Evolutionary conservation across 2,329 filamentous ascomycete genomes (phyloP).

Genomic region (Cadophora sp.): DNA sequence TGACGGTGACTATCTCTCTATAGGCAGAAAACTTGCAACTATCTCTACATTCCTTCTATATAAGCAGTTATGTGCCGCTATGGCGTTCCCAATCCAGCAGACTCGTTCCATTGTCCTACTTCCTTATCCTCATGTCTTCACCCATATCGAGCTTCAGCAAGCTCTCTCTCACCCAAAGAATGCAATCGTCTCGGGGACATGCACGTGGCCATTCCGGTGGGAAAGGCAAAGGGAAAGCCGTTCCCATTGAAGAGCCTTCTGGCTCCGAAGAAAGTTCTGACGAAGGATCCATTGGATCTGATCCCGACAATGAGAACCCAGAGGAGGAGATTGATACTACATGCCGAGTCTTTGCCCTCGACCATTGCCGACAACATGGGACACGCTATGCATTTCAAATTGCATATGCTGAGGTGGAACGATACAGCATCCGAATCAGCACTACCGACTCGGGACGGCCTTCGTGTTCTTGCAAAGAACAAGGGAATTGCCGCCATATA

Average conservation of each 20-base stretch:
- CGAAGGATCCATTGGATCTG: constrained; percentile 24
- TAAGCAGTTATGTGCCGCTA: constrained; percentile 34
- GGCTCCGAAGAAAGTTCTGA: constrained; percentile 24
- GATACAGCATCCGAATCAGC: constrained; percentile 37
- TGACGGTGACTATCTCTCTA: constrained; percentile 31
- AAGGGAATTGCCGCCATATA: constrained; percentile 35
- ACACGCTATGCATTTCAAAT: constrained; percentile 41
- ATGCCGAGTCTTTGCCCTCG: constrained; percentile 33
- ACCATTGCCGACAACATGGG: constrained; percentile 38
- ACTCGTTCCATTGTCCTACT: constrained; percentile 1
- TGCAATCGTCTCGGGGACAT: constrained; percentile 37
- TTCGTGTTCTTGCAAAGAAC: constrained; percentile 35
- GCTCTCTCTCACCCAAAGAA: constrained; percentile 39
- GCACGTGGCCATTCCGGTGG: constrained; percentile 17
- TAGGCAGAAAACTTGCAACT: constrained; percentile 34
- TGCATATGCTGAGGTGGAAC: constrained; percentile 37
- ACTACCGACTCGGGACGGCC: constrained; percentile 26
- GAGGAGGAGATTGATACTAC: constrained; percentile 25
- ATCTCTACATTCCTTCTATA: constrained; percentile 33
- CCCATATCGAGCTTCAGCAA: constrained; percentile 41
- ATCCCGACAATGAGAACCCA: constrained; percentile 23
- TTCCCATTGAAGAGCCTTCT: constrained; percentile 5
- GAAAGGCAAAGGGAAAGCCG: constrained; percentile 36
- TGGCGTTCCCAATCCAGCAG: constrained; percentile 29
- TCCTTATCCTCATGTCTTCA: constrained; percentile 40